Evolutionary conservation across 2,329 filamentous ascomycete species (phyloP).

Genomic region (Daldinia sp.): DNA sequence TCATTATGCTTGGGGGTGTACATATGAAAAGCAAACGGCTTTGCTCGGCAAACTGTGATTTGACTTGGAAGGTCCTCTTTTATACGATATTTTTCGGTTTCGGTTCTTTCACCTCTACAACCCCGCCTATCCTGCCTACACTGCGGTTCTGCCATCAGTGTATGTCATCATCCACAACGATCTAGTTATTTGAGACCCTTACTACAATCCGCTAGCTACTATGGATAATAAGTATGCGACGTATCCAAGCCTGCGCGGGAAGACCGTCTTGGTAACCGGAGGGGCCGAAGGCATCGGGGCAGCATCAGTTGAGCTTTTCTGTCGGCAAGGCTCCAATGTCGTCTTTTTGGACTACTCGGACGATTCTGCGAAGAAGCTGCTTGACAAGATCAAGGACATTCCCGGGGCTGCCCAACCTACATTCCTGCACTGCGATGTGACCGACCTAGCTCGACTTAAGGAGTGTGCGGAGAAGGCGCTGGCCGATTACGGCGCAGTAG

Average conservation of each 20-base stretch:
- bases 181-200: not conserved
- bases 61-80: not conserved
- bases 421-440: slow-evolving; percentile 59
- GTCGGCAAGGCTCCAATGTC: slow-evolving; percentile 58
- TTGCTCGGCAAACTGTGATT: slow-evolving; percentile 9
- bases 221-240: slow-evolving; percentile 50
- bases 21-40: slow-evolving; percentile 1
- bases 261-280: slow-evolving; percentile 59
- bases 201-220: not conserved
- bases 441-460: slow-evolving; percentile 53
- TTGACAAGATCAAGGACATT: slow-evolving; percentile 45
- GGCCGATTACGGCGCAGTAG: slow-evolving; percentile 46
- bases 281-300: slow-evolving; percentile 63
- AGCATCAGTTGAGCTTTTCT: slow-evolving; percentile 59
- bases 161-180: not conserved
- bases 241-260: slow-evolving; percentile 58
- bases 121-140: not conserved
- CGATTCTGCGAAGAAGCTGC: slow-evolving; percentile 50
- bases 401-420: slow-evolving; percentile 48
- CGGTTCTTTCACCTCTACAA: not conserved
- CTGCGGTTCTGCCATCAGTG: not conserved
- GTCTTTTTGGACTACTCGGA: slow-evolving; percentile 58
- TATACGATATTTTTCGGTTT: not conserved
- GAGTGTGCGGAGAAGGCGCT: slow-evolving; percentile 53
- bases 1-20: not conserved